These are phyloP conservation scores for Mrakiaceae sp. DNA, from an alignment of 1,284 basidiomycete species.

Conservation along the genomic window DNA sequence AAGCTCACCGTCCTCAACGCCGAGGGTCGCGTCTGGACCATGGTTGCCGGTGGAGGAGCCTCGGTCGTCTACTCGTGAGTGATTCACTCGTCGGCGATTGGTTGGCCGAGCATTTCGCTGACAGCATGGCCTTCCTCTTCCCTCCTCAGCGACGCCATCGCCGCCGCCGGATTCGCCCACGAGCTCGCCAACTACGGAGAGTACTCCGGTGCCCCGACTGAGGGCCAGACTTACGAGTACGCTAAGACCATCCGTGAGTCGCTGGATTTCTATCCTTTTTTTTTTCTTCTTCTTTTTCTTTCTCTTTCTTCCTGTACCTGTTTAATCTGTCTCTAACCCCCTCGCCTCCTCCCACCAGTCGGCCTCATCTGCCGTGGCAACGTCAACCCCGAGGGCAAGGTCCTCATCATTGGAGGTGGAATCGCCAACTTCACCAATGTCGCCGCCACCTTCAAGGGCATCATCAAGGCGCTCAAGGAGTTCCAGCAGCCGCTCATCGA, in stretches of 20 bases:
- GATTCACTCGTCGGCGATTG: not conserved
- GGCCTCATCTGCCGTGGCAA: constrained; percentile 89
- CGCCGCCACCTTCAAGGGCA: constrained; percentile 98
- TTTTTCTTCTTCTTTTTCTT: not conserved
- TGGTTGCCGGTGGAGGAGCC: constrained; percentile 81
- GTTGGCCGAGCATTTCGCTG: not conserved
- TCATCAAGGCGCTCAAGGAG: constrained; percentile 93
- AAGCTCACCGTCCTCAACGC: constrained; percentile 95
- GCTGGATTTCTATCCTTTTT: not conserved
- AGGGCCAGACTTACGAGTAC: constrained; percentile 98
- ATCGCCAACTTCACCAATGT: constrained; percentile 99
- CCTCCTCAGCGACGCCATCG: constrained; percentile 69
- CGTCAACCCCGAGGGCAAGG: constrained; percentile 77
- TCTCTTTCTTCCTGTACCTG: not conserved
- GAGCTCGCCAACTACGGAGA: constrained; percentile 99
- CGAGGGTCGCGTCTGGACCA: constrained; percentile 95
- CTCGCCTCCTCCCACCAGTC: constrained; percentile 37
- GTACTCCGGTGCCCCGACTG: constrained; percentile 96
- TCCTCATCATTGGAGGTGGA: constrained; percentile 99
- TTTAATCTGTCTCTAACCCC: not conserved
- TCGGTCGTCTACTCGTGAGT: constrained; percentile 59
- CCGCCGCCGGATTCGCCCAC: constrained; percentile 89
- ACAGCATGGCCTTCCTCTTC: constrained; percentile 20
- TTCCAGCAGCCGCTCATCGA: constrained; percentile 74
- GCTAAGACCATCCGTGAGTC: constrained; percentile 87